Evolutionary conservation across 306 rosid species (phyloP), one percentile per base, ranked within the genome.

Genomic region (Carpinus viminea): DNA sequence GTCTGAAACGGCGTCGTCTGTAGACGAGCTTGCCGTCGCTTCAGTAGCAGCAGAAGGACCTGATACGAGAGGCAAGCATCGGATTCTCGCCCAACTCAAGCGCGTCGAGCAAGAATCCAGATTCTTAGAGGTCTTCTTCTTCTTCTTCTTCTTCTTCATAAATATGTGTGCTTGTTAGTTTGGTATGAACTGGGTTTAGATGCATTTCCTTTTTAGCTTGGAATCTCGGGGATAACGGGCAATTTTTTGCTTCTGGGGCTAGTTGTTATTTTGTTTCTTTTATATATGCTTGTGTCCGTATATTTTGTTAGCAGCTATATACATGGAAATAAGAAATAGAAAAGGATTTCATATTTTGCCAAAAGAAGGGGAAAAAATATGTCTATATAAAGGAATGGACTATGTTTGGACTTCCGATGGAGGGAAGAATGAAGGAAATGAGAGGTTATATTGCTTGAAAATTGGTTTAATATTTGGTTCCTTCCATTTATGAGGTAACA

Each of bases 1-100:
- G 77, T 75, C 89, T 72, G 93, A 83, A 81, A 90, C 88, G 91
- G 85, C 89, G 91, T 87, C 92, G 86, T 86, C 84, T 6, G 73
- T 85, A 31, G 93, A 92, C 41, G 91, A 81, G 57, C 89, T 84
- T 66, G 74, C 50, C 38, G 79, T 79, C n/a, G 68, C 59, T 81
- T 34, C 79, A 34, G 75, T 12, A 12, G 73, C 38, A 26, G 79
- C 41, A 9, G 61, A 48, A 31, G 82, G 36, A 31, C 28, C 78
- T 57, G 92, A 93, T 70, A 91, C 82, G 60, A 83, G 91, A 88
- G 96, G 98, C 43, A 91, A 86, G 81, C 98, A 93, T 68, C 92
- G 93, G 78, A 87, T 93, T 81, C 88, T 89, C 50, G 97, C 94
- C 8, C 92, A 93, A 36, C 87, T 93, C 79, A 93, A 85, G 82